Evolutionary conservation across 1,139 yeast genomes (phyloP), one percentile per base, ranked within the genome.

Genomic region (Taiozyma sp.): DNA sequence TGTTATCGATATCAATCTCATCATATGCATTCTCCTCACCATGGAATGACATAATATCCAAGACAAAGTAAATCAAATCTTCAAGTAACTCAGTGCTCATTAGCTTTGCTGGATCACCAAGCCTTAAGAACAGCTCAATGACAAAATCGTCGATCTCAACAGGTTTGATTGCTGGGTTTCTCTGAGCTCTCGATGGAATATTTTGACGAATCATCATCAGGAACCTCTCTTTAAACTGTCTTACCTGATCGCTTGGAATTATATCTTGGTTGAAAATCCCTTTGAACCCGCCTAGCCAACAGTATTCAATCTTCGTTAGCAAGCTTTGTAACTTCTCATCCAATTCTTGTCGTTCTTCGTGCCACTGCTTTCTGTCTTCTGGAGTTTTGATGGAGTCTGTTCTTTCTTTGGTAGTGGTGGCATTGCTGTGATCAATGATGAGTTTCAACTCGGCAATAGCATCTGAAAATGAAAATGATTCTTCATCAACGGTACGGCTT

Each of bases 221-320:
- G 64, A 81, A 65, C 51, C 75, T 59, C 2, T 50, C 53, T 58
- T 72, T 70, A 65, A 87, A 72, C 46, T 63, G 47, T 14, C 57
- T 54, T 40, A 75, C 68, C 7, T 67, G 62, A 0, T 60, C 58
- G 12, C 59, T 61, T 30, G 70, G 66, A 2, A 70, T 52, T 2
- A 61, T 57, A 13, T 56, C 58, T 8, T 69, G 69, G 39, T 71
- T 68, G 61, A 89, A 85, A 2, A 88, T 62, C 0, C 92, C 84
- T 44, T 70, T 70, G 57, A 90, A 87, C 0, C 96, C 96, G n/a
- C 96, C 92, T 45, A 92, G 67, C 96, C 97, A 90, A 52, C 73
- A 71, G 30, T 69, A 66, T 56, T 90, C 93, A 16, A 89, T 78
- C 42, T 73, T 73, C 2, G 68, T 66, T n/a, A 92, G 65, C n/a